Base-by-base conservation (phyloP, 129 eudicot species). In the Chrysanthemum lavandulifolium region DNA sequence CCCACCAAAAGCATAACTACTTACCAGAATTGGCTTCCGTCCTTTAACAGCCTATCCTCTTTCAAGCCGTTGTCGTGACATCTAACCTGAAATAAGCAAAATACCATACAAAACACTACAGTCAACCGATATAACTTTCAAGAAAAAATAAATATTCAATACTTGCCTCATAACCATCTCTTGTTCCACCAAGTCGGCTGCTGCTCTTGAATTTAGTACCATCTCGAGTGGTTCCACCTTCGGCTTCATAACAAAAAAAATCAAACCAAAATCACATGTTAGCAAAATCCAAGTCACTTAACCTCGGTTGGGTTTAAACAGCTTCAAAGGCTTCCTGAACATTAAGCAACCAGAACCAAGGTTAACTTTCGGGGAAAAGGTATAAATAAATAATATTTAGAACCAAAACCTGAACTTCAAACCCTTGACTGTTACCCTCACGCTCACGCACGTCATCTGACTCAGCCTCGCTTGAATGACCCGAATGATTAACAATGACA, bases 151-250 rank as follows among this genome's bases (percentile, higher is more conserved):
- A 25, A 25, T 0, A 7, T 48, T 50, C 5, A 27, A 12, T 10
- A 82, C 96, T 81, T 88, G 91, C 97, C 92, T 91, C 77, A 75
- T 80, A 56, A 81, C 87, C 5, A 83, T 55, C 18, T 83, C 73
- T 78, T 81, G 90, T 40, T 78, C 91, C 15, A 82, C 91, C 15
- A 82, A 75, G 3, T 64, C 80, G 0, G 81, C 80, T 16, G 68
- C 84, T 21, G 76, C 63, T 45, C 83, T 66, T 27, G 91, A 69
- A 33, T 76, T 79, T 48, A 71, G 70, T 62, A 79, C 61, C 78
- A 75, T 71, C 55, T 71, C 86, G 12, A 68, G 65, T 40, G 47
- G 47, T 40, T 63, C 68, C 27, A 66, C 80, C 56, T 80, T 85
- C 11, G 84, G 85, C 96, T 86, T 78, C 88, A 82, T 18, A 68